Evolutionary conservation across 257 asterid species (phyloP), one percentile per base, ranked within the genome.

Genomic region (Solanum bulbocastanum): DNA sequence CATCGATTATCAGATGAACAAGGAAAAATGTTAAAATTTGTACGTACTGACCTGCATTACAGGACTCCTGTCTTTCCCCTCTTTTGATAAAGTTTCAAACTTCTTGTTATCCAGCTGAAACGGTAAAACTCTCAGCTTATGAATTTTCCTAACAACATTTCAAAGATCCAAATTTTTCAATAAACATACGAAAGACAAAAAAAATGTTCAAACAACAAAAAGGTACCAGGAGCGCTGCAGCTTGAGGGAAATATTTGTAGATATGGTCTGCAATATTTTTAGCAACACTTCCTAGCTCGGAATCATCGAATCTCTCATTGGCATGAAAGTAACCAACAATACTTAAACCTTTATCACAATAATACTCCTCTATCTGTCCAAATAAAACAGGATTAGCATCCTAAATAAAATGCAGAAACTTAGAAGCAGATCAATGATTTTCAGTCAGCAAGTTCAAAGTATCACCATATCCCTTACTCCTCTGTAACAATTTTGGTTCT

Each of bases 241-340:
- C 96, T 90, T 94, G 94, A 71, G 98, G 98, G 85, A 92, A 94
- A 91, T 95, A 96, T 85, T 93, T 93, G 82, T 93, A 90, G 39
- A 95, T 95, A 87, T 94, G 98, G 90, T 97, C 98, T 56, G 97
- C 99, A 82, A 94, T 95, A 91, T 97, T 95, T 94, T 95, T 96
- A 8, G 98, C 94, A 52, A 95, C 96, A 87, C 86, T 66, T 32
- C 94, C 91, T n/a, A 96, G 93, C 92, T 95, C 98, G 27, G 83
- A 88, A 90, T 96, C 99, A 86, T 94, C 95, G 46, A 91, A 94
- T 87, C 98, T 93, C 93, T 95, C 99, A 86, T 97, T 97, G 56
- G 98, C 99, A 84, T 97, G 99, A 89, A 96, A 97, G 79, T 96
- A 97, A 10, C 99, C 98, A 85, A 96, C 97, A 73, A 97, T 87